Percentiles rank a stretch among this genome's conserved stretches.
Conservation (phyloP, 345 rosid species). For the Diplotaxis tenuifolia region DNA sequence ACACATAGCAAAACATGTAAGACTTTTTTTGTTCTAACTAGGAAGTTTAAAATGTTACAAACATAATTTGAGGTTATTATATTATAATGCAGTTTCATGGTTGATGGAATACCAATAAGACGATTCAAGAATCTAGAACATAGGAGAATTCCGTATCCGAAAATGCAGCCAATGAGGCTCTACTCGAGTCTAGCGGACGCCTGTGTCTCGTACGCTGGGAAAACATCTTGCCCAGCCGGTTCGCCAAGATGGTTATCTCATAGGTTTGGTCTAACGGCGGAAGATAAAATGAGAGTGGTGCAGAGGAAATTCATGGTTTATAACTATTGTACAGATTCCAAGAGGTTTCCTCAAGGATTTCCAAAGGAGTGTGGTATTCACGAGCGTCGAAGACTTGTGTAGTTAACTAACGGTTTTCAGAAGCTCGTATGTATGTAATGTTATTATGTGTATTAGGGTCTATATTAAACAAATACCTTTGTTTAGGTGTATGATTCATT, state of each 20-base stretch:
- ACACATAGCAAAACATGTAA: not conserved
- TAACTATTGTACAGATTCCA: constrained; percentile 43
- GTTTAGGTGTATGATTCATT: constrained; percentile 13
- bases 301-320: constrained; percentile 48
- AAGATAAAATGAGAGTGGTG: constrained; percentile 42
- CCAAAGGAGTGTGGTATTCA: constrained; percentile 40
- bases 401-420: not conserved
- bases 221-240: constrained; percentile 26
- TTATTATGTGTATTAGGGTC: not conserved
- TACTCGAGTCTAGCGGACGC: constrained; percentile 51
- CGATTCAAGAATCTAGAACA: constrained; percentile 58
- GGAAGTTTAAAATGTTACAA: not conserved
- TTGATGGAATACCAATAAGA: constrained; percentile 52
- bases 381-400: not conserved
- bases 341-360: constrained; percentile 44
- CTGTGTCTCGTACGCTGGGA: constrained; percentile 35
- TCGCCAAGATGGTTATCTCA: constrained; percentile 45
- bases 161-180: constrained; percentile 56
- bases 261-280: constrained; percentile 41
- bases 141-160: constrained; percentile 49
- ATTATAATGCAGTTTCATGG: constrained; percentile 44
- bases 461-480: not conserved
- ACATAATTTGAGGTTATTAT: not conserved
- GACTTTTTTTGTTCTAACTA: not conserved
- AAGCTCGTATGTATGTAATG: not conserved